Percentiles rank a stretch among this genome's conserved stretches.
Conservation (phyloP, 2,329 filamentous ascomycete species). For the Cryphonectria parasitica region DNA sequence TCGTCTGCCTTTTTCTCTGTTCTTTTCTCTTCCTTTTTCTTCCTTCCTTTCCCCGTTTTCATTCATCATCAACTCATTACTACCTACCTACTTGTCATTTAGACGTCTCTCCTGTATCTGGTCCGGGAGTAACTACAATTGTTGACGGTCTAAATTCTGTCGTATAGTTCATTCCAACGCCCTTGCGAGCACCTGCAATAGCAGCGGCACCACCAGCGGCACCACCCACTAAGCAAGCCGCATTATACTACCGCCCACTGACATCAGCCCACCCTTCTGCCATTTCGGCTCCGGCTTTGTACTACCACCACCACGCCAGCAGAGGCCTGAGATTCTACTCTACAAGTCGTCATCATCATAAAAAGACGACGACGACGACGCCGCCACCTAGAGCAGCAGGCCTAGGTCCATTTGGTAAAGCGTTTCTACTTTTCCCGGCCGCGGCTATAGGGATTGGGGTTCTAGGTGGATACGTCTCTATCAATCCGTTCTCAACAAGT, state of each 20-base stretch:
- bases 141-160: background rate
- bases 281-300: background rate
- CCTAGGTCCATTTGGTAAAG: constrained; percentile 21
- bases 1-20: background rate
- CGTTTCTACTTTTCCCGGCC: constrained; percentile 27
- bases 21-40: background rate
- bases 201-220: background rate
- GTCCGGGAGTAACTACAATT: background rate
- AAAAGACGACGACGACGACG: background rate
- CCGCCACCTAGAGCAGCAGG: background rate
- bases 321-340: background rate
- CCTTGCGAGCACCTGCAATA: background rate
- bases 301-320: background rate
- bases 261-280: background rate
- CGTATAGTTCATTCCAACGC: background rate
- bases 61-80: background rate
- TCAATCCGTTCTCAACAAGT: constrained; percentile 26
- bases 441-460: constrained; percentile 25
- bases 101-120: background rate
- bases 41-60: background rate
- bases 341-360: background rate
- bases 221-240: background rate
- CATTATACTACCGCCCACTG: background rate
- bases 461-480: constrained; percentile 19
- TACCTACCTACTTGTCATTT: background rate